Percentiles rank a stretch among this genome's conserved stretches.
phyloP scores from a whole-genome alignment of 2,329 filamentous ascomycete genomes.

The Colletotrichum melonis region DNA sequence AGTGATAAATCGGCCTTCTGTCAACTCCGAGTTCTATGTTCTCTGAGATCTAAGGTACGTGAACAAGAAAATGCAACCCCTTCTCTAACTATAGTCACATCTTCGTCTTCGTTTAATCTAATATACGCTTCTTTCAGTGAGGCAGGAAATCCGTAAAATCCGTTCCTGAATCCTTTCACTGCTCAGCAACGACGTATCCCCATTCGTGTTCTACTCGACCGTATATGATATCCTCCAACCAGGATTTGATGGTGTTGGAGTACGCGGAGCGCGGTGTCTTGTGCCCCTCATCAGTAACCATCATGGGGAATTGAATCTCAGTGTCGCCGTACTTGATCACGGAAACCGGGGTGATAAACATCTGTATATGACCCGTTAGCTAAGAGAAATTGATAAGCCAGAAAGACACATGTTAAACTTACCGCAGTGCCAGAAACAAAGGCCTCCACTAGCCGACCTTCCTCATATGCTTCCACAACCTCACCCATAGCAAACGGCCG shows the following conservation, averaged over 20 bases:
- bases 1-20: too few species aligned
- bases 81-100: too few species aligned
- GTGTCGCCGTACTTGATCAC: slow-evolving; percentile 74
- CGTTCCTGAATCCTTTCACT: slow-evolving; percentile 38
- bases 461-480: slow-evolving; percentile 76
- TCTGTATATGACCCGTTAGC: slow-evolving; percentile 55
- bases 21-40: too few species aligned
- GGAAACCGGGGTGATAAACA: slow-evolving; percentile 76
- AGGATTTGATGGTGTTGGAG: slow-evolving; percentile 71
- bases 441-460: slow-evolving; percentile 83
- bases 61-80: too few species aligned
- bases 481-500: slow-evolving; percentile 85
- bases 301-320: slow-evolving; percentile 70
- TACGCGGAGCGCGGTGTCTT: slow-evolving; percentile 47
- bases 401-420: slow-evolving; percentile 49
- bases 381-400: not conserved
- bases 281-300: slow-evolving; percentile 54
- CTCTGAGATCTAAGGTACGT: too few species aligned
- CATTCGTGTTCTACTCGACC: slow-evolving; percentile 75
- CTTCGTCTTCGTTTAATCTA: not conserved
- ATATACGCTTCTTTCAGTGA: not conserved
- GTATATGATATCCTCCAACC: slow-evolving; percentile 80
- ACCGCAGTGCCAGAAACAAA: slow-evolving; percentile 90
- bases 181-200: slow-evolving; percentile 75
- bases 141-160: too few species aligned